Percentiles rank a stretch among this genome's conserved stretches.
These are phyloP conservation scores for Cercospora sp. DNA, from an alignment of 2,329 filamentous ascomycete genomes.

Conservation along the genomic window DNA sequence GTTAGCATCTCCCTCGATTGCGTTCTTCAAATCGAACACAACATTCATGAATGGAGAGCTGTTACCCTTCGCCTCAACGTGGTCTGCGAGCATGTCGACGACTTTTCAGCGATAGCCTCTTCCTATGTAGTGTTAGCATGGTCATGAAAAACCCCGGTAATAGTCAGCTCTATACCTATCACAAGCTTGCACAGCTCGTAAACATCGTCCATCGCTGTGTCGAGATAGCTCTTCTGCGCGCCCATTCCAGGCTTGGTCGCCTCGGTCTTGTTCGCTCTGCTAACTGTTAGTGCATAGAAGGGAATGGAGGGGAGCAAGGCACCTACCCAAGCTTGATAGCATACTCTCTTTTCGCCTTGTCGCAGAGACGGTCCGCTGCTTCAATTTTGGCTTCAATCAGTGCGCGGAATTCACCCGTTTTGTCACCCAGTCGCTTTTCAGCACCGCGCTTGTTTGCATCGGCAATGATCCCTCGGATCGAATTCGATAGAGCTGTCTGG, in stretches of 20 bases:
- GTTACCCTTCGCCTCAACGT: background rate
- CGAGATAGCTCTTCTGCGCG: background rate
- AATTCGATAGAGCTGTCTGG: background rate
- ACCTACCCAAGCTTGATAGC: background rate
- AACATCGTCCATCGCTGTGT: background rate
- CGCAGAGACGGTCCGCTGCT: background rate
- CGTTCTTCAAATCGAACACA: background rate
- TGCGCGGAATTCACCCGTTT: background rate
- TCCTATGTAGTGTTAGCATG: background rate
- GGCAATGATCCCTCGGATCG: background rate
- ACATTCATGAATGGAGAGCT: background rate
- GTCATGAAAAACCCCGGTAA: background rate
- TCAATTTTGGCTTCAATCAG: background rate
- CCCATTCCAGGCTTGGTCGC: background rate
- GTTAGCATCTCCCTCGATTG: background rate
- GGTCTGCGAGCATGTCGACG: background rate
- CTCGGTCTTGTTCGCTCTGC: background rate
- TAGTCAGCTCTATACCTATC: background rate
- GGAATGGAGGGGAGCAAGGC: background rate
- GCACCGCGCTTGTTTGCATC: background rate
- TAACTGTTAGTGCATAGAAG: background rate
- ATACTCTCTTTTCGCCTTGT: background rate
- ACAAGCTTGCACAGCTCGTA: background rate
- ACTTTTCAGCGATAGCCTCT: background rate
- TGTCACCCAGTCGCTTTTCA: background rate